Percentiles rank a stretch among this genome's conserved stretches.
Conservation (phyloP, 2,329 filamentous ascomycete species). For the Pseudodiploospora longispora region DNA sequence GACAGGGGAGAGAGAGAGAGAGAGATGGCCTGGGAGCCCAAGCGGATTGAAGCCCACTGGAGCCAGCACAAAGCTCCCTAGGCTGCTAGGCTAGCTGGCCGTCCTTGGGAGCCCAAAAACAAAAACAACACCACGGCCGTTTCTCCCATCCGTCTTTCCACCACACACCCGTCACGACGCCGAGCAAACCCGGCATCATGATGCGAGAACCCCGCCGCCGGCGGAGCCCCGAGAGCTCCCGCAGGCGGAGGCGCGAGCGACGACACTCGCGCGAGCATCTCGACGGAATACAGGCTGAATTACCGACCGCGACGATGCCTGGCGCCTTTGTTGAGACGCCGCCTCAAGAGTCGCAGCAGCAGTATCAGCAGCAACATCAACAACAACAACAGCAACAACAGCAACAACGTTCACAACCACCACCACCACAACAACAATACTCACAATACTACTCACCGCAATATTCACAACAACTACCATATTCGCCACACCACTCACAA, state of each 20-base stretch:
- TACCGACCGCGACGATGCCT: conserved; percentile 5
- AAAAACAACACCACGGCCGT: background rate
- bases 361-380: conserved; percentile 10
- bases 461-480: conserved; percentile 1
- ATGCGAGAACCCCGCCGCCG: conserved; percentile 48
- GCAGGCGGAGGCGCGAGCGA: conserved; percentile 36
- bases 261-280: conserved; percentile 24
- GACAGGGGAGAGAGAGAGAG: too few relatives aligned
- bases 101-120: background rate
- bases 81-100: too few relatives aligned
- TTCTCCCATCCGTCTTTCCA: background rate
- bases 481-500: background rate
- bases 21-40: too few relatives aligned
- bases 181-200: conserved; percentile 31
- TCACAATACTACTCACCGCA: conserved; percentile 6
- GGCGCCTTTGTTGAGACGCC: conserved; percentile 6
- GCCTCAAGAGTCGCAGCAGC: conserved; percentile 8
- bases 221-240: conserved; percentile 47
- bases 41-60: too few relatives aligned
- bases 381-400: conserved; percentile 1
- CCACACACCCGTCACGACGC: conserved; percentile 7
- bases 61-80: too few relatives aligned
- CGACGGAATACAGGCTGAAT: conserved; percentile 12
- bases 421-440: conserved; percentile 8
- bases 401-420: background rate